These are phyloP conservation scores for Mycena filopes DNA, from an alignment of 768 basidiomycete genomes.

Conservation along the genomic window DNA sequence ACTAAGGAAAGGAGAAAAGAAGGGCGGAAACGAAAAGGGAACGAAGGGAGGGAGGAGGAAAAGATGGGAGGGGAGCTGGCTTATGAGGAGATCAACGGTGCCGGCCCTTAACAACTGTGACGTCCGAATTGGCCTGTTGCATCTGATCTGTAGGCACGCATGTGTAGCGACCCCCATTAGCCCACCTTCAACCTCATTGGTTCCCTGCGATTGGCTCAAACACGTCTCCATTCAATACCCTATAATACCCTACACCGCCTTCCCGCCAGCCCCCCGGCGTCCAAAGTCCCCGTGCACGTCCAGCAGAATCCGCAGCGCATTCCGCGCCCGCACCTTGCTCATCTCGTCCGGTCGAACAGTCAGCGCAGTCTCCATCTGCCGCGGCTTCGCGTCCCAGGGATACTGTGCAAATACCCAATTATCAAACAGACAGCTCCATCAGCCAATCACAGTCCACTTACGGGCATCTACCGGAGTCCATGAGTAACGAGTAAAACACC, in stretches of 20 bases:
- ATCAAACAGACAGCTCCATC: constrained; percentile 34
- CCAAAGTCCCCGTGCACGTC: constrained; percentile 94
- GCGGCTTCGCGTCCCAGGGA: constrained; percentile 80
- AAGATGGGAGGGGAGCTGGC: constrained; percentile 37
- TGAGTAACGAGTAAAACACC: not conserved
- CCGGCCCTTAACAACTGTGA: constrained; percentile 27
- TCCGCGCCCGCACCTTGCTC: constrained; percentile 89
- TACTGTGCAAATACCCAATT: constrained; percentile 59
- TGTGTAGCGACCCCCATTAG: constrained; percentile 48
- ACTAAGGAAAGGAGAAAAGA: constrained; percentile 55
- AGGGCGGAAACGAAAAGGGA: constrained; percentile 48
- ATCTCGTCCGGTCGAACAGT: constrained; percentile 84
- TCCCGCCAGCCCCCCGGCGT: constrained; percentile 57
- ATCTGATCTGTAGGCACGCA: constrained; percentile 38
- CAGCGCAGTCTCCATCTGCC: constrained; percentile 75
- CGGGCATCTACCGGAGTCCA: constrained; percentile 52
- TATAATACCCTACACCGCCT: constrained; percentile 28
- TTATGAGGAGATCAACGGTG: constrained; percentile 33
- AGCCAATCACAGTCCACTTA: constrained; percentile 43
- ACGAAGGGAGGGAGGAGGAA: constrained; percentile 53
- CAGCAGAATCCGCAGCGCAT: constrained; percentile 91
- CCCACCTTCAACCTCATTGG: constrained; percentile 42
- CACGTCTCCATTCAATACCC: not conserved
- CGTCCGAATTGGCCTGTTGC: constrained; percentile 15
- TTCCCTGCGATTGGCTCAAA: constrained; percentile 26